These are phyloP conservation scores for Pichia paraexigua DNA, from an alignment of 805 yeast species.

Conservation along the genomic window DNA sequence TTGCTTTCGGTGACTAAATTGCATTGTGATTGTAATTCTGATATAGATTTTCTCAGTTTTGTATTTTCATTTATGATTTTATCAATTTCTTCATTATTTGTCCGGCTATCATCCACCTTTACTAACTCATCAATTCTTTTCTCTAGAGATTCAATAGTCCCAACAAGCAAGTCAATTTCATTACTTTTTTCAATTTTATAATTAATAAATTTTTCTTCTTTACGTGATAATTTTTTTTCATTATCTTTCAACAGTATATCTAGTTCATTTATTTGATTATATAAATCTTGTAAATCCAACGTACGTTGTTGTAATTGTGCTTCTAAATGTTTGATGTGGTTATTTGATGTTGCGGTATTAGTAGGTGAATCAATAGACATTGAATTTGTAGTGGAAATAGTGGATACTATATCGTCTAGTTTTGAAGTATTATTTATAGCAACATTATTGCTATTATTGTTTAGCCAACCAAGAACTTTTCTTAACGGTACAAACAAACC, in stretches of 20 bases:
- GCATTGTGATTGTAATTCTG: background rate
- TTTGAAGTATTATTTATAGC: background rate
- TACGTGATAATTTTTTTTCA: slow-evolving; percentile 34
- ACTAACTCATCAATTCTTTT: slow-evolving; percentile 40
- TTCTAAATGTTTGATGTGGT: slow-evolving; percentile 16
- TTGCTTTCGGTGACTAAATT: background rate
- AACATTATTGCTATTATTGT: background rate
- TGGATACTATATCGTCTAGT: background rate
- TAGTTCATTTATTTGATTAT: slow-evolving; percentile 39
- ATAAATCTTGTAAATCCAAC: slow-evolving; percentile 40
- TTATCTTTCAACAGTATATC: slow-evolving; percentile 41
- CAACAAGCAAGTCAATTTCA: slow-evolving; percentile 53
- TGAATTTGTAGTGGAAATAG: background rate
- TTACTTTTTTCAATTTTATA: slow-evolving; percentile 41
- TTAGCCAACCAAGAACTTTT: slow-evolving; percentile 21
- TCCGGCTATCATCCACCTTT: background rate
- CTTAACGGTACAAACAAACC: slow-evolving; percentile 69
- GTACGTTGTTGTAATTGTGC: slow-evolving; percentile 35
- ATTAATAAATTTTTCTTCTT: slow-evolving; percentile 39
- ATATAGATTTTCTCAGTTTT: background rate
- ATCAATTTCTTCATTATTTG: background rate
- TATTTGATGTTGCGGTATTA: slow-evolving; percentile 8
- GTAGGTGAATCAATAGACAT: background rate
- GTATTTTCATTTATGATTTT: background rate
- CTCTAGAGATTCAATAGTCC: slow-evolving; percentile 48